Conservation (phyloP, 306 rosid genomes). For the Casuarina equisetifolia region DNA sequence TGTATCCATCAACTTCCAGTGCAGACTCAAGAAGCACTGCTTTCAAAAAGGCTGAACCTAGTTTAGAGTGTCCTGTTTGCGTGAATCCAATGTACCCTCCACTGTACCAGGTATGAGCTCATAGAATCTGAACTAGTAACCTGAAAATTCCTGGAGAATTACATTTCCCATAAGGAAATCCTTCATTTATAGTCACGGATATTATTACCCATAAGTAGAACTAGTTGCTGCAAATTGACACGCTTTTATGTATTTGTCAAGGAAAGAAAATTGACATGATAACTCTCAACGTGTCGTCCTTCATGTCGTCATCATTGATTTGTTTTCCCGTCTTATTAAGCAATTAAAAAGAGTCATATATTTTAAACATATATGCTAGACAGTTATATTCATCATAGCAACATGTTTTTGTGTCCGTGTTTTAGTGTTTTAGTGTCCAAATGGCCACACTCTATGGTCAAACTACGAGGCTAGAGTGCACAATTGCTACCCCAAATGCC, state of each 20-base stretch:
- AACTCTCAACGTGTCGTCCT: background rate
- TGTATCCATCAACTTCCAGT: slow-evolving; percentile 30
- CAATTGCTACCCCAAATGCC: slow-evolving; percentile 55
- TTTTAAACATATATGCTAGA: background rate
- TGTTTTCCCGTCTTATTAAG: background rate
- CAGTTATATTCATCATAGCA: background rate
- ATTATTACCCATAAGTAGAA: background rate
- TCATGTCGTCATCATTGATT: background rate
- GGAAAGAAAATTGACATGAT: background rate
- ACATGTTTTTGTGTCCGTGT: background rate
- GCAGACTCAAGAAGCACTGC: slow-evolving; percentile 37
- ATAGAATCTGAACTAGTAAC: background rate
- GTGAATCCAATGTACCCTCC: slow-evolving; percentile 58
- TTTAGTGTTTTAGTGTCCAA: slow-evolving; percentile 43
- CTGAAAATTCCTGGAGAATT: too few species aligned
- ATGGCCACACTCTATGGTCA: slow-evolving; percentile 61
- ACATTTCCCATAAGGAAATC: background rate
- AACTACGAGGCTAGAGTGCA: slow-evolving; percentile 53
- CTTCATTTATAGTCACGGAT: background rate
- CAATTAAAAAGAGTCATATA: background rate
- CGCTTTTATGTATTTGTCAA: background rate
- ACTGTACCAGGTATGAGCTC: slow-evolving; percentile 47
- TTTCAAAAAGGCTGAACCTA: slow-evolving; percentile 26
- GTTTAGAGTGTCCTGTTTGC: slow-evolving; percentile 58
- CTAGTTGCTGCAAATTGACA: background rate